phyloP scores from a whole-genome alignment of 1,284 basidiomycete species.

The Cryptococcus sp. region DNA sequence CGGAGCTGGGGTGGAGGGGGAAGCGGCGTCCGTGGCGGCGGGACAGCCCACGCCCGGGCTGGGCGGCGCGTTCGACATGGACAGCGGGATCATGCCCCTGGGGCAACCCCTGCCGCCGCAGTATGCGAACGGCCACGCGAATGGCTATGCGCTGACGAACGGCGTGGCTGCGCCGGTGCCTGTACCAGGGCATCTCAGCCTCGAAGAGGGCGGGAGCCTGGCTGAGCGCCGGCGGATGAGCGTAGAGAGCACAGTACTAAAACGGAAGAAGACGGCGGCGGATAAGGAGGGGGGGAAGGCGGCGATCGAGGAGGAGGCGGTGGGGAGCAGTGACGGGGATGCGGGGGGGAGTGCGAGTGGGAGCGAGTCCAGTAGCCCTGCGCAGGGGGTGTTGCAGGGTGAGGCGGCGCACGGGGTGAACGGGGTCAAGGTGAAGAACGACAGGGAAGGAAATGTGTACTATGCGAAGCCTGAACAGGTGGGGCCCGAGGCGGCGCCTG shows the following conservation, averaged over 20 bases:
- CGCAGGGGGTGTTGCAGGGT: background rate
- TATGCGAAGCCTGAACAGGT: background rate
- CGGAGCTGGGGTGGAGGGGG: background rate
- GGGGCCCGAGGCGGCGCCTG: background rate
- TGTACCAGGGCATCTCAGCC: background rate
- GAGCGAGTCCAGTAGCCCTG: background rate
- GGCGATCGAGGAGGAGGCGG: slow-evolving; percentile 1
- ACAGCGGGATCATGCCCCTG: background rate
- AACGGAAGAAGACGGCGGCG: slow-evolving; percentile 23
- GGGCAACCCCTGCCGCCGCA: background rate
- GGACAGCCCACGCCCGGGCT: slow-evolving; percentile 38
- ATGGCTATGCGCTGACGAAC: background rate
- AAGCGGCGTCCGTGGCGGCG: slow-evolving; percentile 29
- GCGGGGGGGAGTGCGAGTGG: background rate
- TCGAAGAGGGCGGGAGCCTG: background rate
- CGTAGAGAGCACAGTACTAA: slow-evolving; percentile 37
- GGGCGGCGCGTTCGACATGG: slow-evolving; percentile 2
- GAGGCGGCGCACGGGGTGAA: too few relatives aligned
- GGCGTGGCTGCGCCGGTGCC: background rate
- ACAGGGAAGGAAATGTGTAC: slow-evolving; percentile 1
- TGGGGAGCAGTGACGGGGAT: background rate
- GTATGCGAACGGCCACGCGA: background rate
- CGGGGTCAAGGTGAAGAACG: background rate
- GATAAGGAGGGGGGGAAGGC: slow-evolving; percentile 1
- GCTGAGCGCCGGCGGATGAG: slow-evolving; percentile 31